phyloP scores from a whole-genome alignment of 805 yeast species.

The Sporopachydermia lactativora region DNA sequence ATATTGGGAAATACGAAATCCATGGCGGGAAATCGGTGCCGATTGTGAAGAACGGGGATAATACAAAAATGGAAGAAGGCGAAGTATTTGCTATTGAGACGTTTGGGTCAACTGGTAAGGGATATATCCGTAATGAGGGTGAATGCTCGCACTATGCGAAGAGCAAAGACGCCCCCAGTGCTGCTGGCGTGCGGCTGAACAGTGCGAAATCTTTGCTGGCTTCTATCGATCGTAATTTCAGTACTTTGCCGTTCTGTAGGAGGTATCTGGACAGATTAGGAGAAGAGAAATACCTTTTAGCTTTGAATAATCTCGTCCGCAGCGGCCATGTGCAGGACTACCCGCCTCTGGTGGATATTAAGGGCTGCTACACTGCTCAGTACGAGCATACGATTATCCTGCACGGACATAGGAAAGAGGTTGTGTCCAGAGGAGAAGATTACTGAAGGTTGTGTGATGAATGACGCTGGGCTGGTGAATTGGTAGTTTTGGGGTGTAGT shows the following conservation, averaged over 20 bases:
- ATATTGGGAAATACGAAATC: constrained; percentile 67
- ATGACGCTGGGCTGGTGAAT: too few relatives aligned
- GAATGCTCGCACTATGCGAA: constrained; percentile 91
- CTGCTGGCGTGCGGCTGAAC: constrained; percentile 40
- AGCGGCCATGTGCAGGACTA: constrained; percentile 85
- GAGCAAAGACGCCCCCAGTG: constrained; percentile 29
- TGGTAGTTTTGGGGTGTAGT: too few relatives aligned
- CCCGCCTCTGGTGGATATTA: constrained; percentile 78
- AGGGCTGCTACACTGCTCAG: constrained; percentile 90
- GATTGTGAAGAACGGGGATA: constrained; percentile 83
- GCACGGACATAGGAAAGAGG: constrained; percentile 87
- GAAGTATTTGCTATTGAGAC: constrained; percentile 98
- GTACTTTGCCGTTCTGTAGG: constrained; percentile 94
- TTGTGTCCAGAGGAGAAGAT: constrained; percentile 91
- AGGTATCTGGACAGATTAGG: constrained; percentile 86
- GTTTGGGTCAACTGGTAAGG: constrained; percentile 93
- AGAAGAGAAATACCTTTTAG: constrained; percentile 81
- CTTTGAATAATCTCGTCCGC: constrained; percentile 71
- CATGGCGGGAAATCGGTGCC: constrained; percentile 97
- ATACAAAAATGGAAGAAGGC: constrained; percentile 98
- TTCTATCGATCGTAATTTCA: constrained; percentile 69
- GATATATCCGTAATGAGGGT: constrained; percentile 74
- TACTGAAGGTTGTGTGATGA: constrained; percentile 32
- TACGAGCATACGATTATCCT: constrained; percentile 87
- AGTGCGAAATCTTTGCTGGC: constrained; percentile 57